phyloP scores from a whole-genome alignment of 73 alveolate species.

The Paramecium bursaria region DNA sequence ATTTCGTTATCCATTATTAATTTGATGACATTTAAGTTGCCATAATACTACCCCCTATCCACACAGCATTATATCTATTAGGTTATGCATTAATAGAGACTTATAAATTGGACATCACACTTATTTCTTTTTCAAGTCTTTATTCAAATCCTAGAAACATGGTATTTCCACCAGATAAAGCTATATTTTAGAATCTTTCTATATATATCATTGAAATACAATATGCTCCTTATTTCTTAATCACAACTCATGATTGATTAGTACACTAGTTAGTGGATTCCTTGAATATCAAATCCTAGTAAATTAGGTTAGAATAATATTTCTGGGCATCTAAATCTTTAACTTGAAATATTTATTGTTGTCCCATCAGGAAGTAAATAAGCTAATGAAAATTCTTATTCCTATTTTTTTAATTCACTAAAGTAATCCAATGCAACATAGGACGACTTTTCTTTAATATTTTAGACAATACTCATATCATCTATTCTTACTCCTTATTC shows the following conservation, averaged over 20 bases:
- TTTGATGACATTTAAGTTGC: conserved; percentile 91
- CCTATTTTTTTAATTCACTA: conserved; percentile 77
- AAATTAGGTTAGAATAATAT: conserved; percentile 80
- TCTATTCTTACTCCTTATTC: conserved; percentile 88
- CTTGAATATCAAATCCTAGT: conserved; percentile 79
- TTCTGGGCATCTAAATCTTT: conserved; percentile 82
- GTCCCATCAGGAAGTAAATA: conserved; percentile 35
- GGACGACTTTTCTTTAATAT: conserved; percentile 93
- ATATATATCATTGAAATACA: conserved; percentile 56
- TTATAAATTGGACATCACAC: conserved; percentile 87
- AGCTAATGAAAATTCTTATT: conserved; percentile 55
- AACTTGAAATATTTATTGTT: not conserved
- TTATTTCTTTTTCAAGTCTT: conserved; percentile 93
- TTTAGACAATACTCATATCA: conserved; percentile 88
- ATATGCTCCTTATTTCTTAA: conserved; percentile 88
- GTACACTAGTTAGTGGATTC: conserved; percentile 82
- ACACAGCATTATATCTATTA: conserved; percentile 92
- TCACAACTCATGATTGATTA: conserved; percentile 92
- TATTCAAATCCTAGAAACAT: conserved; percentile 96
- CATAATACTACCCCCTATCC: conserved; percentile 97
- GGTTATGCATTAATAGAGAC: conserved; percentile 86
- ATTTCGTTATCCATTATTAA: conserved; percentile 78
- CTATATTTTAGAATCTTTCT: conserved; percentile 70
- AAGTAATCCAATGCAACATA: conserved; percentile 90
- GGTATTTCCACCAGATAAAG: conserved; percentile 97